Conservation (phyloP, 2,329 filamentous ascomycete genomes). For the Nothopassalora personata region DNA sequence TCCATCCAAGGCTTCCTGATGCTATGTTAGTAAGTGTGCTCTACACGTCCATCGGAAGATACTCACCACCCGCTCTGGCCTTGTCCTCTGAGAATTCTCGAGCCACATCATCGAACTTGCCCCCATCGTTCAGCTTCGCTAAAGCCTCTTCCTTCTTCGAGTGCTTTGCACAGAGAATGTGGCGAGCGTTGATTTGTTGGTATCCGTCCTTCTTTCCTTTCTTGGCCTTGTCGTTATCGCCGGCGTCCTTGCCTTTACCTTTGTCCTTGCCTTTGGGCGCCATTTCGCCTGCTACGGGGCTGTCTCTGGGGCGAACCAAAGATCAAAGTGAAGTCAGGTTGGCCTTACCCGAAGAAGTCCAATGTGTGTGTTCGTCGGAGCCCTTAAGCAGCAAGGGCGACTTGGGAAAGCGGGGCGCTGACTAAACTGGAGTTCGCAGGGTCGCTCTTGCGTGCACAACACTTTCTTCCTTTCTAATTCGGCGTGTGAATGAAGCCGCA, state of each 20-base stretch:
- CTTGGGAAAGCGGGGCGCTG: not conserved
- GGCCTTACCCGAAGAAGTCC: no score
- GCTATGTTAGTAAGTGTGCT: not conserved
- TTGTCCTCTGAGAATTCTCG: slow-evolving; percentile 71
- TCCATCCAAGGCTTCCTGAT: slow-evolving; percentile 63
- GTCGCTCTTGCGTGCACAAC: no score
- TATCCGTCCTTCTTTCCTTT: slow-evolving; percentile 50
- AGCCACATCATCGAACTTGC: slow-evolving; percentile 71
- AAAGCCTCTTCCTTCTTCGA: slow-evolving; percentile 72
- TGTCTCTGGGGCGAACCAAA: no score
- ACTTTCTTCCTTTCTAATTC: not conserved
- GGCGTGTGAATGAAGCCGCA: not conserved
- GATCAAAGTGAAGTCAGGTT: no score
- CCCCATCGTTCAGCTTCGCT: slow-evolving; percentile 59
- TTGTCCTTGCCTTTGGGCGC: slow-evolving; percentile 33
- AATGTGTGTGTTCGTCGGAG: no score
- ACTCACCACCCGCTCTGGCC: slow-evolving; percentile 47
- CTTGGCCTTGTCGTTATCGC: slow-evolving; percentile 22
- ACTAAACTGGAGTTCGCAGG: not conserved
- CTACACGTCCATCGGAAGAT: not conserved
- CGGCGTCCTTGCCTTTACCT: slow-evolving; percentile 20
- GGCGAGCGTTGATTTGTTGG: slow-evolving; percentile 66
- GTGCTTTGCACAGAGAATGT: slow-evolving; percentile 74
- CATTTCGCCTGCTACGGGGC: slow-evolving; percentile 15
- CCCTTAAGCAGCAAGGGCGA: no score